Evolutionary conservation across 2,329 filamentous ascomycete genomes (phyloP).

Genomic region (Metarhizium brunneum): DNA sequence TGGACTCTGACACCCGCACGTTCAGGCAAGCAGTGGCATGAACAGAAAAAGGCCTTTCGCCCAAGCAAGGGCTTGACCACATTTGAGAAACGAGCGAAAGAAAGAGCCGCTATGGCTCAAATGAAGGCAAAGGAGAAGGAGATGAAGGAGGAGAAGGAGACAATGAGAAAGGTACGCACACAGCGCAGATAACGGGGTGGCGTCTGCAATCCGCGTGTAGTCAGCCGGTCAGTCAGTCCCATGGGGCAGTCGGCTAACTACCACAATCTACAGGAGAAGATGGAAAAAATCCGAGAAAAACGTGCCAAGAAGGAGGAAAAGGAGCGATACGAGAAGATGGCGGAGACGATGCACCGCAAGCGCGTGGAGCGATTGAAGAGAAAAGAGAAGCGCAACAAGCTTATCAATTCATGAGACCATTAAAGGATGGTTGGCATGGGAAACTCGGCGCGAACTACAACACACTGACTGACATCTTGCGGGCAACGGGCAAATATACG

Average conservation of each 20-base stretch:
- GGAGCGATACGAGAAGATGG: constrained; percentile 86
- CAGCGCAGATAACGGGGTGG: not conserved
- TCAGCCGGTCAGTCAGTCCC: too few relatives aligned
- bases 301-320: constrained; percentile 85
- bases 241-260: constrained; percentile 2
- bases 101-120: constrained; percentile 60
- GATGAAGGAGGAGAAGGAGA: constrained; percentile 91
- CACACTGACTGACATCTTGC: not conserved
- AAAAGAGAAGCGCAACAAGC: constrained; percentile 92
- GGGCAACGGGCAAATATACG: not conserved
- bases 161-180: constrained; percentile 63
- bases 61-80: constrained; percentile 68
- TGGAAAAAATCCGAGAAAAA: constrained; percentile 76
- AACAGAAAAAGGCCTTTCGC: constrained; percentile 73
- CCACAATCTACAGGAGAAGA: constrained; percentile 48
- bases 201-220: not conserved
- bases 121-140: constrained; percentile 91
- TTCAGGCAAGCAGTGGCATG: constrained; percentile 91
- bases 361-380: constrained; percentile 86
- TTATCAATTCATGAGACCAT: constrained; percentile 51
- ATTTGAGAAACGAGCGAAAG: constrained; percentile 66
- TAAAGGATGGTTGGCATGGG: not conserved
- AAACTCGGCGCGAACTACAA: too few relatives aligned
- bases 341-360: constrained; percentile 96
- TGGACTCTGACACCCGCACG: constrained; percentile 6